Conservation (phyloP, 2,329 filamentous ascomycete species). For the Colletotrichum coccodes region DNA sequence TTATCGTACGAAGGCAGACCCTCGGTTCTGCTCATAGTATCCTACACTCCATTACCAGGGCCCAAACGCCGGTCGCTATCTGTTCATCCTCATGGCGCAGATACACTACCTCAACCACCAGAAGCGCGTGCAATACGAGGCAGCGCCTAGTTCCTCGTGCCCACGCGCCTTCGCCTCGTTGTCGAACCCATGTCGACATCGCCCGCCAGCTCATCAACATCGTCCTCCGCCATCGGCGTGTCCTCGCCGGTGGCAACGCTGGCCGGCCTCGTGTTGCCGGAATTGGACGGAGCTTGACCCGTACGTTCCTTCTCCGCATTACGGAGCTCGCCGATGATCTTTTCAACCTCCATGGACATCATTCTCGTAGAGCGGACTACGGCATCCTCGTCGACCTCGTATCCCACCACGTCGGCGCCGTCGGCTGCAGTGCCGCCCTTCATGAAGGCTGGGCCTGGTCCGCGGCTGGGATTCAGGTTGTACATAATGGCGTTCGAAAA, state of each 20-base stretch:
- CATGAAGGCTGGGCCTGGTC: slow-evolving; percentile 72
- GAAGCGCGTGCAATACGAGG: slow-evolving; percentile 10
- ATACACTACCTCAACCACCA: neutral
- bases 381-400: slow-evolving; percentile 82
- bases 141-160: slow-evolving; percentile 44
- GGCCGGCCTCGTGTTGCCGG: slow-evolving; percentile 42
- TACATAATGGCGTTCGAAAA: slow-evolving; percentile 99
- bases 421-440: slow-evolving; percentile 46
- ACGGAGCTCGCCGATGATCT: slow-evolving; percentile 79
- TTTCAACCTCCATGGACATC: slow-evolving; percentile 91
- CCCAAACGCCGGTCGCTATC: neutral
- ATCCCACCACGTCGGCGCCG: slow-evolving; percentile 62
- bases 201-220: slow-evolving; percentile 55
- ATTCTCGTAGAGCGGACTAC: slow-evolving; percentile 88
- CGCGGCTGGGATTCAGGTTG: slow-evolving; percentile 83
- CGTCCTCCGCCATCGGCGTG: slow-evolving; percentile 55
- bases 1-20: slow-evolving; percentile 14
- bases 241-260: slow-evolving; percentile 54
- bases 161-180: slow-evolving; percentile 48
- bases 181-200: slow-evolving; percentile 49
- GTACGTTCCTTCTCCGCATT: slow-evolving; percentile 72
- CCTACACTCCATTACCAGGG: slow-evolving; percentile 1
- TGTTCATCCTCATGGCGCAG: neutral
- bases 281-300: slow-evolving; percentile 45
- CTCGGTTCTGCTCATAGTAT: neutral